These are phyloP conservation scores for Pythium aphanidermatum DNA, from an alignment of 352 stramenopile species.

Conservation along the genomic window DNA sequence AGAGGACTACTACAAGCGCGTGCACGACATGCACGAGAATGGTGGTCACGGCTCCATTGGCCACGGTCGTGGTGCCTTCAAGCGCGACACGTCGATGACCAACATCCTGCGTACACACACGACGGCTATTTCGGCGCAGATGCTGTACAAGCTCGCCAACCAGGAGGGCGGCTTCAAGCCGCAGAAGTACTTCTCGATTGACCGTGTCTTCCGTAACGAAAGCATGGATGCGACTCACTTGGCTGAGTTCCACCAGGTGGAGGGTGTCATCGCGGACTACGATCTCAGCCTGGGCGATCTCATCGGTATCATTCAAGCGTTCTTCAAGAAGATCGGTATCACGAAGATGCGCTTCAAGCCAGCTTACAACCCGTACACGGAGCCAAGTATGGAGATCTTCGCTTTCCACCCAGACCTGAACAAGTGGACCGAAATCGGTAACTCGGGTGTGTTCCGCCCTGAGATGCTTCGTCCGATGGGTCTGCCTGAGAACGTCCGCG, in stretches of 20 bases:
- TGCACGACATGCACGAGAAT: constrained; percentile 98
- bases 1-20: constrained; percentile 98
- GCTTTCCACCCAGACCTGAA: constrained; percentile 99
- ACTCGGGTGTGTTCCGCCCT: constrained; percentile 98
- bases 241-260: constrained; percentile 99
- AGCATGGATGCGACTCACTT: constrained; percentile 99
- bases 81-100: constrained; percentile 96
- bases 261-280: constrained; percentile 98
- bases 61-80: constrained; percentile 82
- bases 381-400: constrained; percentile 99
- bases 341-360: constrained; percentile 99
- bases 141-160: constrained; percentile 97
- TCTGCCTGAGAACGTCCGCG: constrained; percentile 97
- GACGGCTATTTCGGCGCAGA: constrained; percentile 98
- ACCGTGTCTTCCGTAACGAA: constrained; percentile 99
- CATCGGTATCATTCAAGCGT: constrained; percentile 99
- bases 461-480: constrained; percentile 99
- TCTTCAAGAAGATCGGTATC: constrained; percentile 98
- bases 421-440: constrained; percentile 99
- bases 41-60: constrained; percentile 95
- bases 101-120: constrained; percentile 99
- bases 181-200: constrained; percentile 99
- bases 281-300: constrained; percentile 98
- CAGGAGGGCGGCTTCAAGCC: constrained; percentile 96
- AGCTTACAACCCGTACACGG: constrained; percentile 99